Base-by-base conservation (phyloP, 345 rosid genomes). In the Sisymbrium irio region DNA sequence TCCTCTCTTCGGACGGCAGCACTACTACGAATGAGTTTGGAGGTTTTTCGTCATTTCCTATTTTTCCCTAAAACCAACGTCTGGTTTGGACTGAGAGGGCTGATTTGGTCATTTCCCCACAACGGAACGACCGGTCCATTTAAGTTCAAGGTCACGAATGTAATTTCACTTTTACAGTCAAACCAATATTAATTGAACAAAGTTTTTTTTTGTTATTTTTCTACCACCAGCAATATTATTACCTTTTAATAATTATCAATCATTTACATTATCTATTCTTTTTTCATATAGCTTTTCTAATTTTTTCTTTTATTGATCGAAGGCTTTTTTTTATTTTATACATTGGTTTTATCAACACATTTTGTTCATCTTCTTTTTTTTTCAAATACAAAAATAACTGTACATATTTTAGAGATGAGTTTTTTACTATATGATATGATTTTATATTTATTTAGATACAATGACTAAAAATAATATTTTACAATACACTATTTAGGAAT, bases 211-310 rank as follows among this genome's bases (percentile, higher is more conserved):
- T 30, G 30, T 56, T 22, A 42, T 17, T 54, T 55, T 51, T 28
- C 17, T 19, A 45, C 45, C 62, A 67, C 70, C 60, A 77, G 19
- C 76, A 56, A 40, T 45, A 71, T 70, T 47, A 70, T 71, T 56
- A 64, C 65, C 6, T 56, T 46, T 36, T n/a, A 35, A 76, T 76
- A 33, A 62, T 62, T 45, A 55, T 54, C 64, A 69, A 76, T 69
- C 79, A 76, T 76, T 69, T 55, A 18, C 47, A 50, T 2, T 44
- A 55, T 55, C 13, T 30, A 27, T 27, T 55, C 6, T 55, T 47
- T 42, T 20, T 33, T 45, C 40, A 25, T 3, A 20, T 55, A 55
- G 33, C 64, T 73, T 63, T 63, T 42, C 14, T 18, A 10, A 4
- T 20, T 18, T 45, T n/a, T n/a, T n/a, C n/a, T n/a, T n/a, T n/a